phyloP scores from a whole-genome alignment of 1,284 basidiomycete genomes.

The Pseudozyma sp. region DNA sequence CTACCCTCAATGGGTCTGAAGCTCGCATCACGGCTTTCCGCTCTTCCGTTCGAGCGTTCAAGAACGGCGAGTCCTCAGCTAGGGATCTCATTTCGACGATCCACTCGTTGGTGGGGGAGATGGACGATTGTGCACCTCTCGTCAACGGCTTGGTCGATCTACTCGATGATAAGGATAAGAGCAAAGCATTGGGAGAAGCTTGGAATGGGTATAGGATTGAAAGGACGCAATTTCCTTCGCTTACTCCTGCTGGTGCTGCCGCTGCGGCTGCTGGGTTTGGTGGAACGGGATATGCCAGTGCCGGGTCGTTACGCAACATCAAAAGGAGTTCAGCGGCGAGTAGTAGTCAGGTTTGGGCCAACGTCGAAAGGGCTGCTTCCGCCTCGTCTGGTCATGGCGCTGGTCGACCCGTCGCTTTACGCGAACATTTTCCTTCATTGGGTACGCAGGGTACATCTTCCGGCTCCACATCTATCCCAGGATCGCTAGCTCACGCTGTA shows the following conservation, averaged over 20 bases:
- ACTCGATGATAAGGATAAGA: conserved; percentile 80
- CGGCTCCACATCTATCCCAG: conserved; percentile 40
- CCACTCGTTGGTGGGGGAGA: conserved; percentile 81
- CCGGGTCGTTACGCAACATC: conserved; percentile 80
- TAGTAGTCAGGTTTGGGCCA: conserved; percentile 81
- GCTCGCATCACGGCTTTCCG: conserved; percentile 82
- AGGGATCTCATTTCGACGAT: conserved; percentile 87
- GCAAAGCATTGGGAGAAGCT: conserved; percentile 77
- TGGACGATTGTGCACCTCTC: conserved; percentile 72
- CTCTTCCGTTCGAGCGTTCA: conserved; percentile 83
- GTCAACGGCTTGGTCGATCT: conserved; percentile 76
- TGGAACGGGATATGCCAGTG: conserved; percentile 23
- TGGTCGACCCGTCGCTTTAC: conserved; percentile 26
- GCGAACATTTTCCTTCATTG: conserved; percentile 58
- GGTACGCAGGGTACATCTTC: conserved; percentile 8
- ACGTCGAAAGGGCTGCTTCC: conserved; percentile 83
- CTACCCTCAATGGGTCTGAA: conserved; percentile 76
- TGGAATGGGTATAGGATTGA: conserved; percentile 88
- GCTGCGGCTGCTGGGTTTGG: neutral
- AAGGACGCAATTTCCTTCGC: conserved; percentile 72
- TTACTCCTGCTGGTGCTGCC: conserved; percentile 5
- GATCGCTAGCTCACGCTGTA: conserved; percentile 53
- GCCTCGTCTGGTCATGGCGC: conserved; percentile 40
- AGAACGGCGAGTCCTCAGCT: conserved; percentile 81
- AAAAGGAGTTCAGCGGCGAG: conserved; percentile 77